These are phyloP conservation scores for Colletotrichum orchidophilum DNA, from an alignment of 2,329 filamentous ascomycete species.

Conservation along the genomic window DNA sequence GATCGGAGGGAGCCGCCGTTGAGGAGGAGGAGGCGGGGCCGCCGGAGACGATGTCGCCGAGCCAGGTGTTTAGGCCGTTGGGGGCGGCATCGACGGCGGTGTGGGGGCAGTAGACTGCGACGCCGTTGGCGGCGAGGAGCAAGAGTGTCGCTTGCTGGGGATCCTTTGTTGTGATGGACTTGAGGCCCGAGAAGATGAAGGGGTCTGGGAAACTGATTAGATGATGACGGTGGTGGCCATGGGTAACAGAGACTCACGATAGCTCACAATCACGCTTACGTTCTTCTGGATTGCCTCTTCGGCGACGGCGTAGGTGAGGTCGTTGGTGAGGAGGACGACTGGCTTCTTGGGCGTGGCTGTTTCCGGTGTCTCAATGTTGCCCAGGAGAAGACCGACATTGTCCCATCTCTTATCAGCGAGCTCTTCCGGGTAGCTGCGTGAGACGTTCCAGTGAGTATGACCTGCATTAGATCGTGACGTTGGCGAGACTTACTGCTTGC, in stretches of 20 bases:
- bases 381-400: constrained; percentile 86
- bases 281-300: constrained; percentile 85
- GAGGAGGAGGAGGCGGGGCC: constrained; percentile 34
- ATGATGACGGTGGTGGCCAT: not conserved
- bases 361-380: constrained; percentile 49
- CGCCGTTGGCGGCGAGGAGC: constrained; percentile 82
- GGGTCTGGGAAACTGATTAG: constrained; percentile 69
- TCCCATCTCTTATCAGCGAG: constrained; percentile 93
- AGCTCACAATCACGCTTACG: constrained; percentile 85
- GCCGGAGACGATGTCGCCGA: constrained; percentile 83
- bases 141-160: constrained; percentile 89
- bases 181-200: constrained; percentile 94
- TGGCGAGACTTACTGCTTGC: constrained; percentile 71
- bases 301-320: constrained; percentile 88
- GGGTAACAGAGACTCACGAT: constrained; percentile 65
- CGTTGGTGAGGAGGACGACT: constrained; percentile 75
- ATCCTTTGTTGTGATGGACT: constrained; percentile 84
- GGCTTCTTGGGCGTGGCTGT: constrained; percentile 40
- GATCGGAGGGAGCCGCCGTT: constrained; percentile 43
- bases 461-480: not conserved
- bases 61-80: constrained; percentile 91
- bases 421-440: constrained; percentile 81
- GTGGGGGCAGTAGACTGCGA: constrained; percentile 96
- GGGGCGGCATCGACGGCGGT: constrained; percentile 91
- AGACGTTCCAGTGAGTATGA: not conserved